Base-by-base conservation (phyloP, 305 asterid genomes). In the Ilex paraguariensis region DNA sequence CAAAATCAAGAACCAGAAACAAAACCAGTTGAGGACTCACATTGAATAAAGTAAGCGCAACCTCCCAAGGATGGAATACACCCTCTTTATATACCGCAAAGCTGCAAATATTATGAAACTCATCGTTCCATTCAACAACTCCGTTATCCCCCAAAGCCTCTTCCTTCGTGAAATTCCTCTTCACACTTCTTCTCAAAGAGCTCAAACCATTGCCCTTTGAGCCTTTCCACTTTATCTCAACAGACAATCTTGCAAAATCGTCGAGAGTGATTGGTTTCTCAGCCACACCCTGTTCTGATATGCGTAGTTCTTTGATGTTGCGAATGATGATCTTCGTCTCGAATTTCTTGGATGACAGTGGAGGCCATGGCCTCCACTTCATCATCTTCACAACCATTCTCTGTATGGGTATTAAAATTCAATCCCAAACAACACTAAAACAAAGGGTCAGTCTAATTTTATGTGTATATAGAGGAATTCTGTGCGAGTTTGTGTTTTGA, bases 361-460 rank as follows among this genome's bases (percentile, higher is more conserved):
- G 85, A 28, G 83, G 91, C 94, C 96, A 78, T 45, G 93, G 79
- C 86, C 83, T 82, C 96, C 96, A 88, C 62, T 78, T 86, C 73
- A 81, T 82, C 93, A 88, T 86, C 81, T 73, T 84, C 78, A 77
- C 96, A 61, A 80, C 95, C 95, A 85, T 88, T 59, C 15, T 42
- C 14, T 57, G 55, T 31, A 51, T 49, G 57, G 31, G 42, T 55
- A 56, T 40, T 30, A 6, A 49, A 11, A 3, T 56, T 16, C 17
- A 28, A 28, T 66, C 60, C 31, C 56, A 60, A 64, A 16, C 39
- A 52, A 55, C 6, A 3, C 11, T 4, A 48, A 56, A 60, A 63
- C 62, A 70, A 65, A 36, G 57, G 7, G 39, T 49, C 32, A 58
- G 48, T 15, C 32, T 48, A 65, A 56, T 14, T 31, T 60, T 39